These are phyloP conservation scores for Fagopyrum homotropicum DNA, from an alignment of 148 eudicot species.

Conservation along the genomic window DNA sequence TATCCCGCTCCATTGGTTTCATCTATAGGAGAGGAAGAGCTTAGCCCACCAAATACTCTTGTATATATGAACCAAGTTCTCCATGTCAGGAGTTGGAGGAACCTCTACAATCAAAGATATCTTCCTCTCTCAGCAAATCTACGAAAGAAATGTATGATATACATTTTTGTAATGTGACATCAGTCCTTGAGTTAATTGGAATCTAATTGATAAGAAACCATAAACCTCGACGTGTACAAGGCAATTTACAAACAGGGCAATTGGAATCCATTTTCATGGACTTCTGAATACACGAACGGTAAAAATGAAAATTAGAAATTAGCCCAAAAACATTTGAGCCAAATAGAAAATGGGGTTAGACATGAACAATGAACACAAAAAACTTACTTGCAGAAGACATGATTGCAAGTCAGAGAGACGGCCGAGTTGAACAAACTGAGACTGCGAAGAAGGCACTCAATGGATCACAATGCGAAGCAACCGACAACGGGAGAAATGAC, in stretches of 20 bases:
- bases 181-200: background rate
- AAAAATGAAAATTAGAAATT: background rate
- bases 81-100: constrained; percentile 97
- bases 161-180: background rate
- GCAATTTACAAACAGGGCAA: constrained; percentile 94
- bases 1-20: too few species aligned
- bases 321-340: background rate
- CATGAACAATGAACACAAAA: background rate
- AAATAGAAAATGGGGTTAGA: background rate
- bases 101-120: constrained; percentile 45
- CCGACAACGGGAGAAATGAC: background rate
- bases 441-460: constrained; percentile 30
- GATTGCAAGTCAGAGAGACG: constrained; percentile 80
- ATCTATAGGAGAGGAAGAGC: too few species aligned
- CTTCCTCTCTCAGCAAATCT: background rate
- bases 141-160: background rate
- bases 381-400: constrained; percentile 84
- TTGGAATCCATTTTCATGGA: constrained; percentile 8
- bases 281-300: constrained; percentile 65
- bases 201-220: background rate
- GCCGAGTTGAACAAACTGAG: constrained; percentile 65
- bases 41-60: constrained; percentile 37
- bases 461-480: background rate
- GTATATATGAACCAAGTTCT: constrained; percentile 76
- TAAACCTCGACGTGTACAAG: constrained; percentile 63